Base-by-base conservation (phyloP, 495 filamentous ascomycete genomes). In the Aspergillus steynii region DNA sequence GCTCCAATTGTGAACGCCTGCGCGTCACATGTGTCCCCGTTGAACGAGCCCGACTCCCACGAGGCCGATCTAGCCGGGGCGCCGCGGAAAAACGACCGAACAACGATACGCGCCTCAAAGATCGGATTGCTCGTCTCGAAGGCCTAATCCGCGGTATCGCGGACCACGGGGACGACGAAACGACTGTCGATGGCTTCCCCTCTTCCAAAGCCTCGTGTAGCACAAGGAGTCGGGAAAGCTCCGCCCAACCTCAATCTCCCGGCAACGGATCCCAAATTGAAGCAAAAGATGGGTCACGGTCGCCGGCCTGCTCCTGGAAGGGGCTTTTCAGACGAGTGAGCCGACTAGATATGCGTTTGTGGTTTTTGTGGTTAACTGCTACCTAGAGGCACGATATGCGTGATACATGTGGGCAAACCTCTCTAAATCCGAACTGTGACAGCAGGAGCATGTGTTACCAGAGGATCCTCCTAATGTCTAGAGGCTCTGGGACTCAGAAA, bases 1-100 rank as follows among this genome's bases (percentile, higher is more conserved):
- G 89, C 66, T 80, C 77, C 61, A 90, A 90, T 67, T 91, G 89
- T 71, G 68, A 74, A 46, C 85, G 85, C 59, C 82, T 82, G 62
- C 62, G 67, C n/a, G 78, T 86, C 8, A 81, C 88, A 31, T 92
- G 89, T 65, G 70, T 89, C 26, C 59, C 61, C 15, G 61, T 69
- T 0, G 70, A 78, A 52, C 61, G 76, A 28, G 65, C 73, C 5
- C 73, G 74, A 34, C 58, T 74, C 2, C 76, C 76, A 5, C 68
- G 76, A 20, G 76, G 76, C 7, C 83, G 55, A 71, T 84, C 54
- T 77, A 83, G 69, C 0, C 46, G 37, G 75, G 75, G 81, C 12
- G 65, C 58, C 0, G 29, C 29, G 15, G 47, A 61, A 20, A 37
- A 31, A 25, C 15, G 59, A 7, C 14, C 46, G 3, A 50, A 60